Percentiles rank a stretch among this genome's conserved stretches.
Evolutionary conservation across 257 asterid genomes (phyloP).

Genomic region (Salvia hispanica): DNA sequence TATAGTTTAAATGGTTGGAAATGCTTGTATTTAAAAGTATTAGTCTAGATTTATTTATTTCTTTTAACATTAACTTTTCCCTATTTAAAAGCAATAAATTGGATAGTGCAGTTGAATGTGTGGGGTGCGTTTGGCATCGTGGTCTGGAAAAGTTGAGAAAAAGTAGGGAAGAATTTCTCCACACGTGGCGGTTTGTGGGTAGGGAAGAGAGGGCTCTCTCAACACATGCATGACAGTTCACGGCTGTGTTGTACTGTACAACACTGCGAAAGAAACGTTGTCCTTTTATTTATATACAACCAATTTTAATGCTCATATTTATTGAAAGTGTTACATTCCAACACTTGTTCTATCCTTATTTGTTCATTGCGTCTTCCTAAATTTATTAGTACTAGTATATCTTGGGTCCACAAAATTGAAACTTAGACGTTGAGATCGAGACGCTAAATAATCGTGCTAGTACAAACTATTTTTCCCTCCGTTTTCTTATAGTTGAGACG

Average conservation of each 20-base stretch:
- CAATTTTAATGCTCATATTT: neutral
- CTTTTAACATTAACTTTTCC: too few species aligned
- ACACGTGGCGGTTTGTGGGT: constrained; percentile 33
- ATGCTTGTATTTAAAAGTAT: too few species aligned
- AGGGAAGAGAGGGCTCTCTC: neutral
- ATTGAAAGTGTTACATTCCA: neutral
- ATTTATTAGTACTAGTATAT: too few species aligned
- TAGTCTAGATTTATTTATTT: too few species aligned
- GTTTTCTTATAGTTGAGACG: too few species aligned
- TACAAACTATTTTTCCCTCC: too few species aligned
- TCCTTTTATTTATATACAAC: neutral
- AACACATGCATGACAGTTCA: constrained; percentile 34
- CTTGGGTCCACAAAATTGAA: too few species aligned
- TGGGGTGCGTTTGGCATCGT: constrained; percentile 13
- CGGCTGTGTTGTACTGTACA: constrained; percentile 26
- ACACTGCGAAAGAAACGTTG: neutral
- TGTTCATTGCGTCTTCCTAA: neutral
- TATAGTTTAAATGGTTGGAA: too few species aligned
- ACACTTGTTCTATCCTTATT: constrained; percentile 15
- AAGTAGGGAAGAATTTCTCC: constrained; percentile 2
- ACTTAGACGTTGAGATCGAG: too few species aligned
- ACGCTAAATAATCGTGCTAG: too few species aligned
- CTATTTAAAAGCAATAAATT: too few species aligned
- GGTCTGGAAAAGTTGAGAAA: neutral
- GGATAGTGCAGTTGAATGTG: neutral